Base-by-base conservation (phyloP, 2,329 filamentous ascomycete species). In the Fusarium gaditjirri region DNA sequence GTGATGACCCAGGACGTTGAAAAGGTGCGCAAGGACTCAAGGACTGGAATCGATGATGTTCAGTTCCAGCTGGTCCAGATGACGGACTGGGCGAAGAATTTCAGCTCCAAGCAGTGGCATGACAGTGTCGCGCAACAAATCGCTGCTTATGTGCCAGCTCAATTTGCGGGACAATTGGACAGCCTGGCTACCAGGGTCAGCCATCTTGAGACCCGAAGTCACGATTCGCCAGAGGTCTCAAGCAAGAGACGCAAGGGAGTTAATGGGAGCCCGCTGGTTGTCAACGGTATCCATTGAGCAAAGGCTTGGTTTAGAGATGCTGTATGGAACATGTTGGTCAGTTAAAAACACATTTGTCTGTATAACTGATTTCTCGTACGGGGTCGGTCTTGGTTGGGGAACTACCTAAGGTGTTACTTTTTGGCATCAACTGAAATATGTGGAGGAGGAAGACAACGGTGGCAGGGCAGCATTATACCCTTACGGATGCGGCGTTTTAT, bases 41-140 rank as follows among this genome's bases (percentile, higher is more conserved):
- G 80, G 11, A 70, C 79, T 25, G 55, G 65, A 39, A 73, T 79
- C 23, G 77, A 80, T 0, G 75, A 77, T 8, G 69, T 86, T 10
- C 78, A 81, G 21, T 74, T 81, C 42, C 77, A 83, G 49, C 36
- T 86, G 8, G 73, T 72, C 25, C 76, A 81, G 2, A 71, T 90
- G 12, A 83, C 87, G 72, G 61, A 66, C 1, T 87, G 86, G 66
- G 88, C 84, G 65, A 84, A 84, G 61, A 88, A 86, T 69, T 76
- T 90, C 12, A 81, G 76, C 25, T 85, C 86, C 3, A 83, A 80
- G 49, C 72, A 78, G 4, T 77, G 87, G 31, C 83, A 82, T 19
- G 78, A 81, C 10, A 78, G 77, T 2, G 84, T 88, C 13, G 71
- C 84, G 8, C 76, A 77, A 2, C 77, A 83, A 17, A 77, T 86